Conservation (phyloP, 768 basidiomycete genomes). For the Suillus subaureus region DNA sequence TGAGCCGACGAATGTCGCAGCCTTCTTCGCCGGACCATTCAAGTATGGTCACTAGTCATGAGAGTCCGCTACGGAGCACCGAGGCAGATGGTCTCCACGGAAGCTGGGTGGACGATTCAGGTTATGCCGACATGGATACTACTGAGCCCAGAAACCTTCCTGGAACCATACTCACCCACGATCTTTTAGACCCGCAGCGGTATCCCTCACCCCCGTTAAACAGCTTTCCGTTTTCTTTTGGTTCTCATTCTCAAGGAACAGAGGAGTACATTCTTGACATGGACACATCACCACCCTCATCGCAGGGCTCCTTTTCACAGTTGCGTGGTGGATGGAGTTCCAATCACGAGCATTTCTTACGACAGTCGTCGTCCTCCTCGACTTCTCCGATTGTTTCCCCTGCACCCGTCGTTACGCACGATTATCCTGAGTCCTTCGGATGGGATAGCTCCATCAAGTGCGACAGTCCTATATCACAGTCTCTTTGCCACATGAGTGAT, state of each 20-base stretch:
- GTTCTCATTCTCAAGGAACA: conserved; percentile 15
- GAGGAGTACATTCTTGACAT: conserved; percentile 22
- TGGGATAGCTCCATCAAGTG: not conserved
- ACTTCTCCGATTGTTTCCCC: not conserved
- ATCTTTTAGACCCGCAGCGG: not conserved
- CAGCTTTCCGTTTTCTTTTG: conserved; percentile 21
- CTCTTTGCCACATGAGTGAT: not conserved
- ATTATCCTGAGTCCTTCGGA: not conserved
- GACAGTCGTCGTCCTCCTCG: not conserved
- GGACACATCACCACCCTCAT: conserved; percentile 24
- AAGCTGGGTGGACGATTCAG: conserved; percentile 8
- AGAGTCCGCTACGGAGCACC: not conserved
- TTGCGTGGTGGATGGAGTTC: not conserved
- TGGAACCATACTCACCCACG: not conserved
- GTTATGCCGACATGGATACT: conserved; percentile 1
- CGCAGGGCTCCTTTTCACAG: not conserved
- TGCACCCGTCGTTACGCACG: not conserved
- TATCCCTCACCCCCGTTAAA: conserved; percentile 19
- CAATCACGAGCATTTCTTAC: too few species aligned
- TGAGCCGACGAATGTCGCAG: not conserved
- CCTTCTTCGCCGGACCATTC: not conserved
- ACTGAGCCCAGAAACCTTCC: not conserved
- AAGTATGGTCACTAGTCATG: not conserved
- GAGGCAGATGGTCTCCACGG: not conserved
- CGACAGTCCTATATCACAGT: not conserved